Percentiles rank a stretch among this genome's conserved stretches.
Evolutionary conservation across 73 alveolate genomes (phyloP).

Genomic region (Symbiodinium natans): DNA sequence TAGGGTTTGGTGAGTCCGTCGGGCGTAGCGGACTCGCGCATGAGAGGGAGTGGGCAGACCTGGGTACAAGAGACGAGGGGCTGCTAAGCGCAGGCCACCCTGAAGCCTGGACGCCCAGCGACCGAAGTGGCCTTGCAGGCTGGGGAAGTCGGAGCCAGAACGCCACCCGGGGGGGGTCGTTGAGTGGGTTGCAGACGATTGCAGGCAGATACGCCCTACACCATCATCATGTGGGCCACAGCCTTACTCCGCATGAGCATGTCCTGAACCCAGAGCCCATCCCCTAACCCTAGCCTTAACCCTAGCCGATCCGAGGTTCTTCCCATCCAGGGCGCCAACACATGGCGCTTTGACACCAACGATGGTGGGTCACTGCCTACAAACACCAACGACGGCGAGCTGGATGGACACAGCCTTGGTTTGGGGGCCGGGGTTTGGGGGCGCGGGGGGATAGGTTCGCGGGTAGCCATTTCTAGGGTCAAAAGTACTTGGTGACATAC

Average conservation of each 20-base stretch:
- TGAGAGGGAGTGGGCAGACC: too few relatives aligned
- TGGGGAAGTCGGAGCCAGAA: background rate
- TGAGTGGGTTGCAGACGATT: background rate
- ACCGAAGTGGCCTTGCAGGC: slow-evolving; percentile 80
- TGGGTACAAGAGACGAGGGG: too few relatives aligned
- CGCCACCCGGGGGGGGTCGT: background rate
- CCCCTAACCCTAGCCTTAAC: background rate
- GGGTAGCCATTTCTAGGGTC: too few relatives aligned
- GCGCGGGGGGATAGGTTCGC: background rate
- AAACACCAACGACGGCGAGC: slow-evolving; percentile 77
- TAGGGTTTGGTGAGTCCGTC: too few relatives aligned
- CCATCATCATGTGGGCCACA: slow-evolving; percentile 67
- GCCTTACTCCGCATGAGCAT: background rate
- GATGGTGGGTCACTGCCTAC: slow-evolving; percentile 75
- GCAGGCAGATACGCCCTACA: slow-evolving; percentile 86
- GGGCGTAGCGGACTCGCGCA: too few relatives aligned
- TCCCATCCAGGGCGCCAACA: slow-evolving; percentile 88
- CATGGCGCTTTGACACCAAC: slow-evolving; percentile 88
- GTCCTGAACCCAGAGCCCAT: background rate
- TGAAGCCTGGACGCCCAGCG: slow-evolving; percentile 78
- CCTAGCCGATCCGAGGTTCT: slow-evolving; percentile 17
- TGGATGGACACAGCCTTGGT: slow-evolving; percentile 14
- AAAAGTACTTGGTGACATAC: too few relatives aligned
- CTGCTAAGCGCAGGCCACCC: slow-evolving; percentile 55
- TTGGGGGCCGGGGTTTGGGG: background rate